Conservation (phyloP, 1,139 yeast genomes). For the Protomyces gravidus region DNA sequence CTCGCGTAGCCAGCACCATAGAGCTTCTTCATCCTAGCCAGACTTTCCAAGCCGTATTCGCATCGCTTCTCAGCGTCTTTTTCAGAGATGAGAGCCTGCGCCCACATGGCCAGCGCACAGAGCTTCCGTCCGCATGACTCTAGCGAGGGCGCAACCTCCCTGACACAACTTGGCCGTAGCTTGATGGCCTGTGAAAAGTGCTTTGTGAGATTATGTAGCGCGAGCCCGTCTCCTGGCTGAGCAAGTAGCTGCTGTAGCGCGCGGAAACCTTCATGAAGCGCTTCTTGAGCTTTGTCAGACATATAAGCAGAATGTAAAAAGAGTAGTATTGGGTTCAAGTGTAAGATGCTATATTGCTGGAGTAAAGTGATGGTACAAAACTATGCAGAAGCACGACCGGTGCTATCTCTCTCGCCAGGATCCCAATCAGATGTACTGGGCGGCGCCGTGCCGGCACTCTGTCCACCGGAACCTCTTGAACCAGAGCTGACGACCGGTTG, state of each 20-base stretch:
- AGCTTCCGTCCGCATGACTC: constrained; percentile 16
- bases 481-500: neutral
- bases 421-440: neutral
- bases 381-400: neutral
- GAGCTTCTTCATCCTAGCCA: constrained; percentile 11
- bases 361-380: neutral
- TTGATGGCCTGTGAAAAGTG: constrained; percentile 6
- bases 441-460: neutral
- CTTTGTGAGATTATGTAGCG: constrained; percentile 21
- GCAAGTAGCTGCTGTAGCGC: constrained; percentile 15
- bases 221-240: constrained; percentile 21
- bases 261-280: constrained; percentile 18
- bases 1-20: constrained; percentile 6
- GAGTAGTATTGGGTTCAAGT: neutral
- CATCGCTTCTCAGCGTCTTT: constrained; percentile 1
- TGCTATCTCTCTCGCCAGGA: neutral
- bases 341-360: neutral
- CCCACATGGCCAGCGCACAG: constrained; percentile 26
- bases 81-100: constrained; percentile 19
- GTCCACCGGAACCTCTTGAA: neutral
- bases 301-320: neutral
- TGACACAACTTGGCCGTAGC: neutral
- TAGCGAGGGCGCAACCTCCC: constrained; percentile 1
- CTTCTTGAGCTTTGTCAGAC: neutral
- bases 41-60: constrained; percentile 7